phyloP scores from a whole-genome alignment of 306 rosid species.

The Begonia masoniana region DNA sequence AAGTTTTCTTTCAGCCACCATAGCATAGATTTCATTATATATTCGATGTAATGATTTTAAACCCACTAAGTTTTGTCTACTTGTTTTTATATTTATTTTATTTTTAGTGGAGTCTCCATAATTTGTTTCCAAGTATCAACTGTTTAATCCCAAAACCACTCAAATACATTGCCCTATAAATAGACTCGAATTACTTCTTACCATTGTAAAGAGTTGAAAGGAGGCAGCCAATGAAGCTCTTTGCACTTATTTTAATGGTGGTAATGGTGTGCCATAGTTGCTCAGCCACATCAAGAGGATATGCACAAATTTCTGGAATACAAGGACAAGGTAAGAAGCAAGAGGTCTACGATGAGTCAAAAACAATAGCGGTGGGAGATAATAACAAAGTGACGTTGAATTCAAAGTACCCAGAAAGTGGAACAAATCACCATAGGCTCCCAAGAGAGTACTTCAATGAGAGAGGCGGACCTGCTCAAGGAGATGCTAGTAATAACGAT shows the following conservation, averaged over 20 bases:
- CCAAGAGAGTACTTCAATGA: conserved; percentile 26
- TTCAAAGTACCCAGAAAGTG: conserved; percentile 12
- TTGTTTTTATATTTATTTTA: neutral
- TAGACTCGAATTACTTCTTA: neutral
- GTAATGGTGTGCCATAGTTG: conserved; percentile 15
- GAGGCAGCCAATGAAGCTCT: conserved; percentile 27
- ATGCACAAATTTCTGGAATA: conserved; percentile 20
- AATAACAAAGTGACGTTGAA: conserved; percentile 15
- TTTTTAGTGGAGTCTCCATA: neutral
- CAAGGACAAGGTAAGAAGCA: conserved; percentile 29
- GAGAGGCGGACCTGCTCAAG: conserved; percentile 19
- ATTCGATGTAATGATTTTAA: no score
- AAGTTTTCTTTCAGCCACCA: conserved; percentile 3
- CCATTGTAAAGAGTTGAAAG: conserved; percentile 1
- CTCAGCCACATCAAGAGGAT: conserved; percentile 23
- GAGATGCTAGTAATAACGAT: conserved; percentile 12
- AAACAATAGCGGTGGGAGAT: conserved; percentile 16
- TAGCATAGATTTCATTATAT: no score
- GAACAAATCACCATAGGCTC: conserved; percentile 25
- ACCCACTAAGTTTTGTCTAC: neutral
- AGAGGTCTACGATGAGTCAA: conserved; percentile 14
- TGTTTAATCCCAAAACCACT: neutral
- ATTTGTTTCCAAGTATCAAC: neutral
- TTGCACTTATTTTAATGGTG: conserved; percentile 18
- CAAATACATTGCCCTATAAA: conserved; percentile 1